phyloP scores from a whole-genome alignment of 768 basidiomycete genomes.

The Strobilomyces dryophilus region DNA sequence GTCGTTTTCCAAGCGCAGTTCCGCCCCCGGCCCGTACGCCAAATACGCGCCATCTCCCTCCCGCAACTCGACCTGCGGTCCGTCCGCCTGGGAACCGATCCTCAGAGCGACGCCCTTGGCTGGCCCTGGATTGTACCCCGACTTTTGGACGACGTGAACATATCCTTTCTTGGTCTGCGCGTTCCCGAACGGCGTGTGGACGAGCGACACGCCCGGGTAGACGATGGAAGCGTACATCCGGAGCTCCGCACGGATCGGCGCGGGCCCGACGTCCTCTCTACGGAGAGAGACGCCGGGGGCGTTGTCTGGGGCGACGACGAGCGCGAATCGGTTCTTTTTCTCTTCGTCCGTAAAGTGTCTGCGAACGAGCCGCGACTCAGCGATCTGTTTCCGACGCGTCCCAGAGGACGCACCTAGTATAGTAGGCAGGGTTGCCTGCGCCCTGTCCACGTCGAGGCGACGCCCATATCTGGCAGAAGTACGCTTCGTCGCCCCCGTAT shows the following conservation, averaged over 20 bases:
- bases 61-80: constrained; percentile 49
- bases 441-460: constrained; percentile 36
- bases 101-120: constrained; percentile 57
- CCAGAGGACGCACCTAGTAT: constrained; percentile 50
- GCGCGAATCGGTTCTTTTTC: constrained; percentile 69
- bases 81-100: constrained; percentile 40
- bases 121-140: constrained; percentile 65
- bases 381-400: not conserved
- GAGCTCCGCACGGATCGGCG: constrained; percentile 71
- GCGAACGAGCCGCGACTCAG: not conserved
- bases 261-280: constrained; percentile 72
- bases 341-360: constrained; percentile 77
- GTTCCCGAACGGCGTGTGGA: constrained; percentile 41
- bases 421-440: constrained; percentile 63
- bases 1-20: constrained; percentile 52
- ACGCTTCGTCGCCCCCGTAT: constrained; percentile 43
- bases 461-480: constrained; percentile 75
- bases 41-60: constrained; percentile 92
- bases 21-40: constrained; percentile 33
- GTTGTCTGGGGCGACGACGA: constrained; percentile 72
- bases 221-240: constrained; percentile 75
- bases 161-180: constrained; percentile 60
- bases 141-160: constrained; percentile 81
- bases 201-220: constrained; percentile 49
- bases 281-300: constrained; percentile 52